Evolutionary conservation across 1,284 basidiomycete species (phyloP).

Genomic region (Cutaneotrichosporon arboriforme): DNA sequence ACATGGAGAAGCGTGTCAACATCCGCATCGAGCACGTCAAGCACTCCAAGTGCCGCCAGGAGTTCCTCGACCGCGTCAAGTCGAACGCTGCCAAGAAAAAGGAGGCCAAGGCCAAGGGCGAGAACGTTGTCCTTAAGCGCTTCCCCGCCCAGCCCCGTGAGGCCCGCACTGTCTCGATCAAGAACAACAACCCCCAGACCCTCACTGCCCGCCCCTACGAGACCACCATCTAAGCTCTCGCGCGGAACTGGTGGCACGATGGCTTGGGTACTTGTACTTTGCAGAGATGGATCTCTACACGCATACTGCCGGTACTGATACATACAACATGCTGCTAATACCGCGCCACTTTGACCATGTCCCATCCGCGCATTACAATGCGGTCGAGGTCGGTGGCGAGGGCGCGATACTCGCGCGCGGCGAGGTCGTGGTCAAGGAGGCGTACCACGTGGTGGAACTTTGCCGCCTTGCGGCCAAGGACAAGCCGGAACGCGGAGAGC

Average conservation of each 20-base stretch:
- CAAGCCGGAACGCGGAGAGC: slow-evolving; percentile 63
- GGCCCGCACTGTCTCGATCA: slow-evolving; percentile 66
- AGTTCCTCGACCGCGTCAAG: slow-evolving; percentile 96
- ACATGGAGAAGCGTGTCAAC: slow-evolving; percentile 99
- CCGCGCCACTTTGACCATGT: slow-evolving; percentile 21
- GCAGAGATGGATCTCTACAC: slow-evolving; percentile 36
- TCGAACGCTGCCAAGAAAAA: slow-evolving; percentile 78
- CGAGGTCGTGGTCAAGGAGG: slow-evolving; percentile 19
- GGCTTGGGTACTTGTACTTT: slow-evolving; percentile 40
- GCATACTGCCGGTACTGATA: not conserved
- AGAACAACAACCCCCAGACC: slow-evolving; percentile 83
- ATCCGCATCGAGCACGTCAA: slow-evolving; percentile 95
- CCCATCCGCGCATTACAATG: slow-evolving; percentile 17
- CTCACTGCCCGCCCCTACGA: slow-evolving; percentile 77
- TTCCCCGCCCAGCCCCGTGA: slow-evolving; percentile 78
- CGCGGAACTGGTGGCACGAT: slow-evolving; percentile 3
- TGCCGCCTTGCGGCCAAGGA: slow-evolving; percentile 55
- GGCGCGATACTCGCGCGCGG: slow-evolving; percentile 1
- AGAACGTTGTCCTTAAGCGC: slow-evolving; percentile 80
- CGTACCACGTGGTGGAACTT: slow-evolving; percentile 25
- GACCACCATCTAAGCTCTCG: slow-evolving; percentile 46
- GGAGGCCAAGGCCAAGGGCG: slow-evolving; percentile 85
- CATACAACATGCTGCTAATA: slow-evolving; percentile 14
- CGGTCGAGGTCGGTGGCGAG: not conserved
- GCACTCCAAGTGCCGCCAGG: slow-evolving; percentile 98